Conservation (phyloP, 352 stramenopile species). For the Globisporangium rhizosaccharum region DNA sequence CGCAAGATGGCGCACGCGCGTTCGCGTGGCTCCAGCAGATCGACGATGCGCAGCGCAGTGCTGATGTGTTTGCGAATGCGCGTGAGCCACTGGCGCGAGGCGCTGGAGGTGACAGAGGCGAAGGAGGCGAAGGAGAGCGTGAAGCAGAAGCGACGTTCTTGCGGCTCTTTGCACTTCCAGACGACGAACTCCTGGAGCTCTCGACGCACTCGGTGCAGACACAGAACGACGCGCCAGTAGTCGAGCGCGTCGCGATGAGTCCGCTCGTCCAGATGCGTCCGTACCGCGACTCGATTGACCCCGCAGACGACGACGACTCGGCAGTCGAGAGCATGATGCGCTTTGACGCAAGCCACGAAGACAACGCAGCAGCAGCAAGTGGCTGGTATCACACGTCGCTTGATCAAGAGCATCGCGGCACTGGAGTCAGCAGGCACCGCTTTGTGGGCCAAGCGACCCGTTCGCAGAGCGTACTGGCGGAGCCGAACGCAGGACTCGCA, state of each 20-base stretch:
- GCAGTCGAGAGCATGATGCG: background rate
- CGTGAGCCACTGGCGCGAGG: conserved; percentile 6
- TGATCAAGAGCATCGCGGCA: background rate
- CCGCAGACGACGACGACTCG: conserved; percentile 1
- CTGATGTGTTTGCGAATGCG: conserved; percentile 12
- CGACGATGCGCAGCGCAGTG: conserved; percentile 34
- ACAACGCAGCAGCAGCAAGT: background rate
- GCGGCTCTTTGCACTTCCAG: conserved; percentile 36
- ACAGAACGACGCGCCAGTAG: conserved; percentile 14
- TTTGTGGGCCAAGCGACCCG: too few species aligned
- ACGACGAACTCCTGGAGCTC: conserved; percentile 24
- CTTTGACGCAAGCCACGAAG: background rate
- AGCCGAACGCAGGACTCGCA: too few species aligned
- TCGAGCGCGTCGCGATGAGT: conserved; percentile 7
- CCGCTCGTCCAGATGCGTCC: background rate
- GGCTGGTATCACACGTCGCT: background rate
- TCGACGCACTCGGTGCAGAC: conserved; percentile 32
- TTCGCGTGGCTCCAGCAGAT: conserved; percentile 50
- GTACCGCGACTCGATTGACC: conserved; percentile 15
- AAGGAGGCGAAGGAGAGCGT: conserved; percentile 12
- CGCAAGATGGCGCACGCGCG: conserved; percentile 30
- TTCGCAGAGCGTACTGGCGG: too few species aligned
- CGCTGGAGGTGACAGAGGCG: conserved; percentile 9
- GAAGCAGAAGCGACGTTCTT: conserved; percentile 30
- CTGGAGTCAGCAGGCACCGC: too few species aligned